Conservation (phyloP, 208 protist genomes). For the Novymonas esmeraldas region DNA sequence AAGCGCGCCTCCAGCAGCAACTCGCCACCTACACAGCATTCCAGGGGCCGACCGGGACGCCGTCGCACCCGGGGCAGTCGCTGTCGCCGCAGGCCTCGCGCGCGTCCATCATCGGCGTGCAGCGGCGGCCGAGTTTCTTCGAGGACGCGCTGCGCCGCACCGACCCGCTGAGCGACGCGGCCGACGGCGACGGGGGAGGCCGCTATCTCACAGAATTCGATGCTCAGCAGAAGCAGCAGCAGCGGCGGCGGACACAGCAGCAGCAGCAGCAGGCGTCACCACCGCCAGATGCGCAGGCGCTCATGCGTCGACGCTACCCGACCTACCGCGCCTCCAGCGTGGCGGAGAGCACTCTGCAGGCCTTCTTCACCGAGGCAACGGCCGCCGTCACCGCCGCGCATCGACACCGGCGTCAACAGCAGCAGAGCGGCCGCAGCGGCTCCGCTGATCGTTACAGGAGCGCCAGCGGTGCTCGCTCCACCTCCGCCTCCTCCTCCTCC, state of each 20-base stretch:
- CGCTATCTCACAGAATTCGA: constrained; percentile 19
- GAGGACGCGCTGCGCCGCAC: constrained; percentile 23
- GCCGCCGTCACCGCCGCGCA: constrained; percentile 12
- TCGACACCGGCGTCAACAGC: not conserved
- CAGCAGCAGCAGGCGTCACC: constrained; percentile 29
- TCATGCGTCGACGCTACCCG: constrained; percentile 42
- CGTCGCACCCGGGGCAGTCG: not conserved
- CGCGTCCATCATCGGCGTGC: not conserved
- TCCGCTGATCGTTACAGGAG: not conserved
- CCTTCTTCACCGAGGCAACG: constrained; percentile 26
- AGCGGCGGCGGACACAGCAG: constrained; percentile 2
- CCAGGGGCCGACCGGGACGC: not conserved
- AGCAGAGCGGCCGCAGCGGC: not conserved
- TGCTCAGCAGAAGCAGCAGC: too few species aligned
- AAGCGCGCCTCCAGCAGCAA: constrained; percentile 7
- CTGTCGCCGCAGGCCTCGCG: constrained; percentile 10
- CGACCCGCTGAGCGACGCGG: constrained; percentile 8
- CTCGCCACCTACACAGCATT: constrained; percentile 18
- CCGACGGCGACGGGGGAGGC: constrained; percentile 6
- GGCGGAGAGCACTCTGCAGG: constrained; percentile 68
- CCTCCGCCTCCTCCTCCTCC: not conserved
- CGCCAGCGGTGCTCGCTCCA: not conserved
- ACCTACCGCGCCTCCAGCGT: constrained; percentile 71
- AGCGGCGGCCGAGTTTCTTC: constrained; percentile 32
- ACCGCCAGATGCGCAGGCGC: not conserved